phyloP scores from a whole-genome alignment of 768 basidiomycete species.

The Tricholoma flavovirens region DNA sequence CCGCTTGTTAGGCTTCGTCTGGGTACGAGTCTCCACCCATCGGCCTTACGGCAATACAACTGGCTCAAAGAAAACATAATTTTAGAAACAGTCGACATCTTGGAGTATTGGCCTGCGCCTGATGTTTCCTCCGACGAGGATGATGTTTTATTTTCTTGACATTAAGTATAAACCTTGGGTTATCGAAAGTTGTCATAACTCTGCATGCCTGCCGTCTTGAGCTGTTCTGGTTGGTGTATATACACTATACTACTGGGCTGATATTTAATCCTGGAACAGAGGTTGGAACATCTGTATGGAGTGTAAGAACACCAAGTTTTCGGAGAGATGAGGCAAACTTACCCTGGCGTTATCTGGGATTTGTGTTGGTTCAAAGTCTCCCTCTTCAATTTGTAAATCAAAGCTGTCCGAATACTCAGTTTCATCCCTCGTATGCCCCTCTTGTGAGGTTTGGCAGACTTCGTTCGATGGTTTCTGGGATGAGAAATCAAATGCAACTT shows the following conservation, averaged over 20 bases:
- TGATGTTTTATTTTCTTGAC: slow-evolving; percentile 20
- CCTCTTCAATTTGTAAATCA: slow-evolving; percentile 30
- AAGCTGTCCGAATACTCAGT: slow-evolving; percentile 25
- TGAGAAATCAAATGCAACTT: slow-evolving; percentile 37
- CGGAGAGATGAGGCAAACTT: not conserved
- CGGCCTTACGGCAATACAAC: slow-evolving; percentile 5
- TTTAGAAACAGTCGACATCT: slow-evolving; percentile 20
- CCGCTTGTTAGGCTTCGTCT: slow-evolving; percentile 27
- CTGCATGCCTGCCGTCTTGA: not conserved
- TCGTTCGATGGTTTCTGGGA: slow-evolving; percentile 19
- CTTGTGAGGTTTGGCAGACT: slow-evolving; percentile 7
- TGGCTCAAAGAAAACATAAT: slow-evolving; percentile 14
- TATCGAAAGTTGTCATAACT: too few species aligned
- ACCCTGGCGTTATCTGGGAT: slow-evolving; percentile 30
- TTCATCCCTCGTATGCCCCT: slow-evolving; percentile 12
- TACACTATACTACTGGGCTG: not conserved
- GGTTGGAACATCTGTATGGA: slow-evolving; percentile 37
- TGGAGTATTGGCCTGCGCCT: slow-evolving; percentile 27
- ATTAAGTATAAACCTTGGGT: too few species aligned
- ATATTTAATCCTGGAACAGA: slow-evolving; percentile 44
- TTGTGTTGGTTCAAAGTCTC: slow-evolving; percentile 38
- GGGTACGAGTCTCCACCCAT: slow-evolving; percentile 18
- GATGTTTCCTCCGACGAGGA: slow-evolving; percentile 24
- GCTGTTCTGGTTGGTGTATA: not conserved
- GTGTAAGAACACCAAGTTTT: not conserved